Base-by-base conservation (phyloP, 768 basidiomycete genomes). In the Pholiota microspora region DNA sequence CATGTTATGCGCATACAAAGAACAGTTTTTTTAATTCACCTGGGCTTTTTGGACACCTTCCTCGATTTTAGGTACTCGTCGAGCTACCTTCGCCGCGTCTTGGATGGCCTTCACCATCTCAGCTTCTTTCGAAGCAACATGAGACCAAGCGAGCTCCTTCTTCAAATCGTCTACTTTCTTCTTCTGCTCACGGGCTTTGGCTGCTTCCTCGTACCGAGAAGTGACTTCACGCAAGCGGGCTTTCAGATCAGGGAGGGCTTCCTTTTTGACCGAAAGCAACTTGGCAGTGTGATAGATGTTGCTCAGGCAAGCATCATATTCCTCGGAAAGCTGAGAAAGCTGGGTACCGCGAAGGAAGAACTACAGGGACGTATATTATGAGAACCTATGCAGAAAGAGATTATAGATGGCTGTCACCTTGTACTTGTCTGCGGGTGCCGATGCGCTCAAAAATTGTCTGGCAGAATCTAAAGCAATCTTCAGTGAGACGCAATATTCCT, bases 321-420 rank as follows among this genome's bases (percentile, higher is more conserved):
- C 92, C 16, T 92, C 86, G 3, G 81, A 83, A 42, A 99, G 85
- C 62, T 96, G 90, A 31, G 83, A 81, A 13, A 99, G 83, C 61
- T 94, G 92, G 0, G 97, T 98, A 13, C 97, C 97, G 31, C 85
- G 82, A 29, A 98, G 81, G 81, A 98, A 98, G 70, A 98, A 94
- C 94, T 96, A 59, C 0, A 36, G 45, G 54, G 6, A 9, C 12
- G 58, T 47, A 25, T 60, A 46, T 40, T 36, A 40, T 5, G 8
- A 12, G 25, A 1, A 4, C 16, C 13, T 10, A 27, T 12, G 12
- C 12, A 38, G 13, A 31, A 15, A 27, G n/a, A n/a, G n/a, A 54
- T 6, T 28, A 23, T 16, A 25, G 54, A 23, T 18, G 10, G 3
- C 38, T 60, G 77, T 7, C 64, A 90, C 95, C 72, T 89, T 85